Conservation (phyloP, 768 basidiomycete genomes). For the Gloeophyllum trabeum region DNA sequence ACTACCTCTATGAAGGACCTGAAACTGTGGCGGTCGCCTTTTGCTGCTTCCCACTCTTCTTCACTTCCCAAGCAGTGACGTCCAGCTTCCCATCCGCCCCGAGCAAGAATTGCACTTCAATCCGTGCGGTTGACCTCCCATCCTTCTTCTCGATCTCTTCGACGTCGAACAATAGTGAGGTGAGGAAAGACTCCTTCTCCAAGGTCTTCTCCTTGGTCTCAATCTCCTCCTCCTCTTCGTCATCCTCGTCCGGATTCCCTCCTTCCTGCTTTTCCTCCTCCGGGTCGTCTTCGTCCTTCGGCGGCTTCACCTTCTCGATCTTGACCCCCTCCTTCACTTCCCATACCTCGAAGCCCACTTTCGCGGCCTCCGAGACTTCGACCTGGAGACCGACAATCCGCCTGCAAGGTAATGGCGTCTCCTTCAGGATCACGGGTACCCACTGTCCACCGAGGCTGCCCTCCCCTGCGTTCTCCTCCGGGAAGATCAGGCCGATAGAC, state of each 20-base stretch:
- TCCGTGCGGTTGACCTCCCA: constrained; percentile 37
- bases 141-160: constrained; percentile 27
- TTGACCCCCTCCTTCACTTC: constrained; percentile 62
- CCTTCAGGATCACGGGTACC: constrained; percentile 54
- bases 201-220: constrained; percentile 55
- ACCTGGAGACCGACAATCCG: constrained; percentile 50
- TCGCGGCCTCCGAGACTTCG: constrained; percentile 30
- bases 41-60: constrained; percentile 20
- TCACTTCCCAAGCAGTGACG: constrained; percentile 26
- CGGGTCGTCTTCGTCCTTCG: constrained; percentile 33
- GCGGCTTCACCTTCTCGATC: constrained; percentile 42
- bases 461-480: constrained; percentile 31
- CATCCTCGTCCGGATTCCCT: constrained; percentile 40
- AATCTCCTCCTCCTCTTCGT: constrained; percentile 47
- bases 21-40: constrained; percentile 18
- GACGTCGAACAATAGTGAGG: constrained; percentile 21
- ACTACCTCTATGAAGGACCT: too few relatives aligned
- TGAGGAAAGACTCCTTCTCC: constrained; percentile 40
- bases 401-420: constrained; percentile 63
- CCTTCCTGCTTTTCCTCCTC: constrained; percentile 41
- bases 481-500: constrained; percentile 60
- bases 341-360: constrained; percentile 65
- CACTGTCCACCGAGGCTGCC: constrained; percentile 46
- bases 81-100: constrained; percentile 22
- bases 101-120: constrained; percentile 33